Base-by-base conservation (phyloP, 805 yeast genomes). In the Zygosaccharomyces lentus region DNA sequence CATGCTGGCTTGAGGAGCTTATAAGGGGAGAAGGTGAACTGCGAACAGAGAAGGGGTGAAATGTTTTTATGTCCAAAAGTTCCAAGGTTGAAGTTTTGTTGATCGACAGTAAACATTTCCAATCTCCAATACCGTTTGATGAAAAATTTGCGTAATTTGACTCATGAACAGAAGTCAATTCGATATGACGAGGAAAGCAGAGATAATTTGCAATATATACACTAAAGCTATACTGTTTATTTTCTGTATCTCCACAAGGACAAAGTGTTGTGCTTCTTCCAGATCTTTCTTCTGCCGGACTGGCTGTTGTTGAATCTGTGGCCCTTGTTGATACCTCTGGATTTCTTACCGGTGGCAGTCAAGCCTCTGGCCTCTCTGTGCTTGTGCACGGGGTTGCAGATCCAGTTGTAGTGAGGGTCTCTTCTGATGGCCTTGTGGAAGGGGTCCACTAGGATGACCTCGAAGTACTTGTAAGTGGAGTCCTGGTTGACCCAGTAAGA, bases 301-400 rank as follows among this genome's bases (percentile, higher is more conserved):
- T 77, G 75, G 82, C 98, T 91, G 84, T 91, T 89, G 96, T 84
- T 81, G 96, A 69, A 93, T 75, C 80, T 79, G 91, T 93, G 99
- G 76, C 99, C 99, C 87, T 91, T 93, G 95, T 90, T 89, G 84
- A 93, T 88, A 87, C 99, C 99, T 84, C 99, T 87, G 77, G 96
- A 88, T 77, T 89, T 85, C 95, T 90, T 93, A 74, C 99, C 99
- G 66, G 90, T 82, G 66, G 96, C 70, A 70, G 99, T 93, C 69
- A 93, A 87, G 77, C 98, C 98, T 84, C 99, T 91, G 69, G 95
- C 78, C 80, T 93, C 99, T 79, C 99, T 89, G 87, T 88, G 97
- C 85, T 93, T 93, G 95, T 93, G 99, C 61, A 93, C 99, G 69
- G 99, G 96, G 87, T 87, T 87, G 72, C 78, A 89, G 77, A 93